Conservation (phyloP, 1,284 basidiomycete genomes). For the Ganoderma multipileum region DNA sequence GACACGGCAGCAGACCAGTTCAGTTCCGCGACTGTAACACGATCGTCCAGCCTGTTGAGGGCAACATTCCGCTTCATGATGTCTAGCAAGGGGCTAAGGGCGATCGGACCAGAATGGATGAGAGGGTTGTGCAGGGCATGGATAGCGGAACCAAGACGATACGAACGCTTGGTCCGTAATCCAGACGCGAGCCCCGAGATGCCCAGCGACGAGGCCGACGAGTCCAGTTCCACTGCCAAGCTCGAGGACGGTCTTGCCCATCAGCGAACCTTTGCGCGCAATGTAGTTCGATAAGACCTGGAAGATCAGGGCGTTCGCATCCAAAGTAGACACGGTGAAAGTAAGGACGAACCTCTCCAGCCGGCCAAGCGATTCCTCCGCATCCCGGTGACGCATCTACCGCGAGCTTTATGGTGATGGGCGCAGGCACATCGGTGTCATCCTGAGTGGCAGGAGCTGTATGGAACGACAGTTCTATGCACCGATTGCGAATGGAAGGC, state of each 20-base stretch:
- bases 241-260: slow-evolving; percentile 73
- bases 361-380: slow-evolving; percentile 92
- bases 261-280: slow-evolving; percentile 60
- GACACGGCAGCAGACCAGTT: slow-evolving; percentile 68
- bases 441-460: slow-evolving; percentile 22
- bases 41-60: slow-evolving; percentile 63
- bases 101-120: background rate
- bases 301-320: slow-evolving; percentile 13
- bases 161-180: slow-evolving; percentile 92
- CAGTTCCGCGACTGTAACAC: slow-evolving; percentile 70
- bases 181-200: slow-evolving; percentile 70
- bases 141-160: slow-evolving; percentile 7
- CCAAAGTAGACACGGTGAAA: slow-evolving; percentile 9
- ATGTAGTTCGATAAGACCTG: slow-evolving; percentile 84
- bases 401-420: slow-evolving; percentile 55
- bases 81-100: slow-evolving; percentile 68
- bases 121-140: background rate
- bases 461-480: slow-evolving; percentile 55
- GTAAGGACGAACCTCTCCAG: slow-evolving; percentile 75
- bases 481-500: slow-evolving; percentile 56
- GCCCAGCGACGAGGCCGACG: slow-evolving; percentile 84
- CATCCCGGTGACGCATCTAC: slow-evolving; percentile 88
- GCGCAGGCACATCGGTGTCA: slow-evolving; percentile 21
- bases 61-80: slow-evolving; percentile 78
- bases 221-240: slow-evolving; percentile 92